These are phyloP conservation scores for Aspergillus sp. DNA, from an alignment of 2,329 filamentous ascomycete genomes.

Conservation along the genomic window DNA sequence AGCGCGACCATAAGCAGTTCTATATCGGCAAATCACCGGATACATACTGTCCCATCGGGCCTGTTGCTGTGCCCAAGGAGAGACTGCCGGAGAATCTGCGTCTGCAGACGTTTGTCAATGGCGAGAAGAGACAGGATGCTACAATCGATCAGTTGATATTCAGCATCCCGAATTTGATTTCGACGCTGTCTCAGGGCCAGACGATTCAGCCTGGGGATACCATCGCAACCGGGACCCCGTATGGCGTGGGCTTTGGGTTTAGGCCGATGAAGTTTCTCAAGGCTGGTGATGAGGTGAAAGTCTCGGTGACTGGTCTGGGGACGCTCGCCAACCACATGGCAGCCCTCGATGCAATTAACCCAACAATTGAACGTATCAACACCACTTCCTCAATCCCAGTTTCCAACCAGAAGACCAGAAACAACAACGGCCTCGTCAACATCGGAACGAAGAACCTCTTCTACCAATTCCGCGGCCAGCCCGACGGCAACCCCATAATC, in stretches of 20 bases:
- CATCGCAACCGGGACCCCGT: constrained; percentile 49
- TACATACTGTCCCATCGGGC: constrained; percentile 59
- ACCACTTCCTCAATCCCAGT: constrained; percentile 26
- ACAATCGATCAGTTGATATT: constrained; percentile 54
- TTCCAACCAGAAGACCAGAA: constrained; percentile 31
- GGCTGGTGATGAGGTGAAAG: constrained; percentile 42
- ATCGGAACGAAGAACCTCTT: constrained; percentile 45
- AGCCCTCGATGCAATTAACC: constrained; percentile 21
- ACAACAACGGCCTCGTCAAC: constrained; percentile 34
- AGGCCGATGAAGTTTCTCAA: constrained; percentile 45
- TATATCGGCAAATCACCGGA: constrained; percentile 59
- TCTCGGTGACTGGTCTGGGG: constrained; percentile 46
- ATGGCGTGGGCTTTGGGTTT: constrained; percentile 43
- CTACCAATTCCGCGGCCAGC: constrained; percentile 29
- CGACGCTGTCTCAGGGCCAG: constrained; percentile 50
- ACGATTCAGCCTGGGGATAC: constrained; percentile 54
- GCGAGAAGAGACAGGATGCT: constrained; percentile 50
- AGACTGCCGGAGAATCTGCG: constrained; percentile 45
- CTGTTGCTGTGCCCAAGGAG: constrained; percentile 51
- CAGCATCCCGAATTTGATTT: constrained; percentile 47
- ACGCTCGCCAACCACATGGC: constrained; percentile 44
- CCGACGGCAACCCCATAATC: constrained; percentile 39
- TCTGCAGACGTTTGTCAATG: constrained; percentile 51
- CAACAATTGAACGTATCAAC: constrained; percentile 23
- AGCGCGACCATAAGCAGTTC: constrained; percentile 61